Evolutionary conservation across 495 filamentous ascomycete species (phyloP), one percentile per base, ranked within the genome.

Genomic region (Talaromyces wortmannii): DNA sequence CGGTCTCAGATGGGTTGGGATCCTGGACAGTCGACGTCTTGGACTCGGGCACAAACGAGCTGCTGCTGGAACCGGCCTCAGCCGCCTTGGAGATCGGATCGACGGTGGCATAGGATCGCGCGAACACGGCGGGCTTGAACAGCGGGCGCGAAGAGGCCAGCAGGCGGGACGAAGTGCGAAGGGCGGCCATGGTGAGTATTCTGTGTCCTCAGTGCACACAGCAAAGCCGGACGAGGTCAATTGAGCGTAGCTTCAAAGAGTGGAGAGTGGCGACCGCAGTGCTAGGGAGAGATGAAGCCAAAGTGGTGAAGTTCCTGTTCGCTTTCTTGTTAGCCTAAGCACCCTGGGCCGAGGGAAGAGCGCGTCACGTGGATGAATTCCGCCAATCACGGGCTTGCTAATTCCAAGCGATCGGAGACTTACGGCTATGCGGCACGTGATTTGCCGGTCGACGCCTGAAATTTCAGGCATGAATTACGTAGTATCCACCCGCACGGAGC

Each of bases 131-230:
- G 52, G 76, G 66, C 52, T 71, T 76, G 70, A 87, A 78, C 51
- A 79, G 66, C 32, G 75, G 71, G 58, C 71, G 70, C 68, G 82
- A 69, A 60, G 82, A 75, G 66, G 79, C 76, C 67, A 90, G 70
- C 51, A 88, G 71, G 66, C 83, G 83, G 65, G 83, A 77, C 56
- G 83, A 80, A 58, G 82, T 81, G 78, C 87, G 87, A 73, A 91
- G 84, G 78, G 86, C 79, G 68, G 89, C 83, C 89, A 92, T 92
- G 75, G 68, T 77, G 67, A 29, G 48, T 15, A 23, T 23, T n/a
- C n/a, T 23, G 23, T 23, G 23, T 23, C 23, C 23, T 23, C 23
- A 23, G 23, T 23, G 23, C 23, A 23, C 23, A 23, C 23, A 23
- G 23, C 23, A 23, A 23, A 23, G 23, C 23, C 23, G 23, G 23